Percentiles rank a stretch among this genome's conserved stretches.
Conservation (phyloP, 2,329 filamentous ascomycete species). For the Dactylonectria estremocensis region DNA sequence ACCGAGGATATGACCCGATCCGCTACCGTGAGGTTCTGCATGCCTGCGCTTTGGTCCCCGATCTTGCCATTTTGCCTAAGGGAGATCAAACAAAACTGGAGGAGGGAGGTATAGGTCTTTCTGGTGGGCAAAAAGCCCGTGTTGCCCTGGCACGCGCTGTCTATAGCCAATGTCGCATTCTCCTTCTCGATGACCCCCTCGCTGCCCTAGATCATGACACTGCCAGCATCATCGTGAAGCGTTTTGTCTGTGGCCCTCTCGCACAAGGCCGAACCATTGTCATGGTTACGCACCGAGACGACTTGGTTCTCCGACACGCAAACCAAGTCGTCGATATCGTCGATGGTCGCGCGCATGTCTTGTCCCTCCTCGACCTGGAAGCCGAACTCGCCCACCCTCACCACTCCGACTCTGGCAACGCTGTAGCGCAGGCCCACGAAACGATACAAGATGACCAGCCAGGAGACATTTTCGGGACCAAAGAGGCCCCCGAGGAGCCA, state of each 20-base stretch:
- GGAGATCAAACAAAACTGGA: conserved; percentile 74
- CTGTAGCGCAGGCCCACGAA: conserved; percentile 40
- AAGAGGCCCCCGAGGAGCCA: conserved; percentile 53
- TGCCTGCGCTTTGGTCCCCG: conserved; percentile 71
- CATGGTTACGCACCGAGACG: conserved; percentile 86
- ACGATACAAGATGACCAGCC: conserved; percentile 52
- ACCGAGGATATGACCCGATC: conserved; percentile 66
- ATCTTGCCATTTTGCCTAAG: conserved; percentile 69
- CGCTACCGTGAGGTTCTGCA: conserved; percentile 74
- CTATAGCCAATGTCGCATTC: conserved; percentile 70
- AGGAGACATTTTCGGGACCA: conserved; percentile 36
- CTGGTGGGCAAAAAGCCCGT: conserved; percentile 74
- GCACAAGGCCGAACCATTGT: conserved; percentile 78
- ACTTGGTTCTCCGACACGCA: conserved; percentile 81
- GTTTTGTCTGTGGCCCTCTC: conserved; percentile 72
- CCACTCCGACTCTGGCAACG: conserved; percentile 43
- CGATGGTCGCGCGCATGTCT: conserved; percentile 69
- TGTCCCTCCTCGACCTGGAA: conserved; percentile 62
- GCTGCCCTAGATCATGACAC: conserved; percentile 76
- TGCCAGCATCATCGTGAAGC: conserved; percentile 73
- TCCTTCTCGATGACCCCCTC: conserved; percentile 75
- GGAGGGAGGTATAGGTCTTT: conserved; percentile 74
- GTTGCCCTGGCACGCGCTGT: conserved; percentile 75
- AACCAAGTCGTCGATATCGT: conserved; percentile 80
- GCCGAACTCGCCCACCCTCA: conserved; percentile 57